Percentiles rank a stretch among this genome's conserved stretches.
phyloP scores from a whole-genome alignment of 768 basidiomycete species.

The Tubosaeta sp. region DNA sequence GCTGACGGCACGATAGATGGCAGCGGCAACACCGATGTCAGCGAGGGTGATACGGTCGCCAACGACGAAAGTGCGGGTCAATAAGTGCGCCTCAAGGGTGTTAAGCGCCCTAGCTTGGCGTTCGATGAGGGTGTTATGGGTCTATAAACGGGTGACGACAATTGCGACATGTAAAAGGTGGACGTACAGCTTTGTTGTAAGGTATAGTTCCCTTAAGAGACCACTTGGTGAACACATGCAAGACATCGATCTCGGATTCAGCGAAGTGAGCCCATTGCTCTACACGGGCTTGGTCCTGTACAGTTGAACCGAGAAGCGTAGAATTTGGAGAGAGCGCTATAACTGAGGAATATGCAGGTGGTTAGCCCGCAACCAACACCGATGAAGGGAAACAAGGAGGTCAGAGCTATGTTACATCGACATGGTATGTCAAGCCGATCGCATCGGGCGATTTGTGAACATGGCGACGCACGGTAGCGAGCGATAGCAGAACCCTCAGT shows the following conservation, averaged over 20 bases:
- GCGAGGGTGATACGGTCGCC: slow-evolving; percentile 94
- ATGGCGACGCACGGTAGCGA: slow-evolving; percentile 70
- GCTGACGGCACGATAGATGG: slow-evolving; percentile 50
- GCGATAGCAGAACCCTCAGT: slow-evolving; percentile 80
- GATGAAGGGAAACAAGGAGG: not conserved
- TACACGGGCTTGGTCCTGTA: slow-evolving; percentile 67
- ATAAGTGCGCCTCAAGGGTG: slow-evolving; percentile 71
- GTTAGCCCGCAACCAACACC: slow-evolving; percentile 15
- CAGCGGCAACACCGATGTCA: slow-evolving; percentile 67
- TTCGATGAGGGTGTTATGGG: slow-evolving; percentile 53
- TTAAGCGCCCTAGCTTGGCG: slow-evolving; percentile 53
- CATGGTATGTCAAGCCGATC: slow-evolving; percentile 48
- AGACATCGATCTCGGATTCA: slow-evolving; percentile 56
- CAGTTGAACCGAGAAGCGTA: slow-evolving; percentile 63
- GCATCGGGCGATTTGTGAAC: slow-evolving; percentile 8
- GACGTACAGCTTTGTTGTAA: slow-evolving; percentile 79
- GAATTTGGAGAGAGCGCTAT: slow-evolving; percentile 72
- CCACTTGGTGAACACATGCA: slow-evolving; percentile 35
- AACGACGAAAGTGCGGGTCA: slow-evolving; percentile 82
- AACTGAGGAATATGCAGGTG: slow-evolving; percentile 43
- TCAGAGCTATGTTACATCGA: slow-evolving; percentile 38
- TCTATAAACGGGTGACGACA: slow-evolving; percentile 33
- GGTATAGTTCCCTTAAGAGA: slow-evolving; percentile 51
- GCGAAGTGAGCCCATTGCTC: slow-evolving; percentile 82
- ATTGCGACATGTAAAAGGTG: not conserved